phyloP scores from a whole-genome alignment of 768 basidiomycete genomes.

The Leccinum subgranulosum region DNA sequence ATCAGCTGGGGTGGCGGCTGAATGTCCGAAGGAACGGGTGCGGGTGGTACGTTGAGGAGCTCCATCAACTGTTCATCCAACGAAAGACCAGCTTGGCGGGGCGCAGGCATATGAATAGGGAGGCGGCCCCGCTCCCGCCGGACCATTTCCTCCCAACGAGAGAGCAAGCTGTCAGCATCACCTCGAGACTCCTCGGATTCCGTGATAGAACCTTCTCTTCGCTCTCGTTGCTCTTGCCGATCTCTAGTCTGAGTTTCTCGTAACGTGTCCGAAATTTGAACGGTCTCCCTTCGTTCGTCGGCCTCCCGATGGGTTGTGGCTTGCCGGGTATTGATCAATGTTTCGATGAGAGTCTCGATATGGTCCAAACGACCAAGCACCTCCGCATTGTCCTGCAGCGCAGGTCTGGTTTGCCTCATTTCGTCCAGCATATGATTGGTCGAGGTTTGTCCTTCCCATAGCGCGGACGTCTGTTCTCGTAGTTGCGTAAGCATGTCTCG shows the following conservation, averaged over 20 bases:
- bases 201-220: conserved; percentile 25
- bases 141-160: conserved; percentile 28
- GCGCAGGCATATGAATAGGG: conserved; percentile 45
- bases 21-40: conserved; percentile 37
- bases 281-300: conserved; percentile 14
- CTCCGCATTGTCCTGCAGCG: conserved; percentile 40
- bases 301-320: not conserved
- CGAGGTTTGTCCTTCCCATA: conserved; percentile 61
- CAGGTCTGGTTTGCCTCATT: conserved; percentile 47
- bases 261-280: conserved; percentile 14
- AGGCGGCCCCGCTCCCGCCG: conserved; percentile 23
- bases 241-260: conserved; percentile 16
- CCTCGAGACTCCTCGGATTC: conserved; percentile 29
- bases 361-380: conserved; percentile 28
- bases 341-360: conserved; percentile 25
- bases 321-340: conserved; percentile 6
- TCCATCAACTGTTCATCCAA: conserved; percentile 61
- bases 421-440: conserved; percentile 63
- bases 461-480: conserved; percentile 52
- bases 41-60: conserved; percentile 48
- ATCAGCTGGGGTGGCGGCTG: conserved; percentile 51
- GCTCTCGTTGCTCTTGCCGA: not conserved
- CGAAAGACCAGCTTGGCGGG: conserved; percentile 43
- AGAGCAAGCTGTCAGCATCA: conserved; percentile 24
- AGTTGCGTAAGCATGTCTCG: conserved; percentile 55